These are phyloP conservation scores for Carpinus viminea DNA, from an alignment of 306 rosid species.

Conservation along the genomic window DNA sequence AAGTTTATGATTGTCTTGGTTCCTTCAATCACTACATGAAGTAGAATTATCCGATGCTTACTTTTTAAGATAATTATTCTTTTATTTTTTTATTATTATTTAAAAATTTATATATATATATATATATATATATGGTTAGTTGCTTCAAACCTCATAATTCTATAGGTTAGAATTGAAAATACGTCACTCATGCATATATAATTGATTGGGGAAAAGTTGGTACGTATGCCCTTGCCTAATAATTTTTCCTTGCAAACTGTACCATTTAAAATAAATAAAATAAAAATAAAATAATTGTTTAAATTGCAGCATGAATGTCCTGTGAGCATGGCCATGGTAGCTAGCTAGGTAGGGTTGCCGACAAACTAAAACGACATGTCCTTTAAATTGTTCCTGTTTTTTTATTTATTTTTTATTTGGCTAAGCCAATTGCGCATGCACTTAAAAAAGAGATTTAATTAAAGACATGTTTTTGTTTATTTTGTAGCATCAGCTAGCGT, in stretches of 20 bases:
- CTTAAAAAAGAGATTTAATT: no score
- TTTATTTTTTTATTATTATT: not conserved
- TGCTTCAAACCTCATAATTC: not conserved
- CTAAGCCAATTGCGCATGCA: not conserved
- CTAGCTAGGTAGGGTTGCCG: not conserved
- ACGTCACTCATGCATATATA: slow-evolving; percentile 14
- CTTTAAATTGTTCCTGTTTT: not conserved
- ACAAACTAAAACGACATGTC: not conserved
- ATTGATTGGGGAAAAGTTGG: slow-evolving; percentile 1
- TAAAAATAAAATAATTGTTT: no score
- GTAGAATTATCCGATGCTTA: slow-evolving; percentile 21
- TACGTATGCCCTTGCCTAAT: slow-evolving; percentile 7
- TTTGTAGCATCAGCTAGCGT: no score
- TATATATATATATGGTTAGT: not conserved
- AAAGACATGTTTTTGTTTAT: not conserved
- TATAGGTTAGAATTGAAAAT: slow-evolving; percentile 8
- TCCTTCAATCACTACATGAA: not conserved
- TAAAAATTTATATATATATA: not conserved
- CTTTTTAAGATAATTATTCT: slow-evolving; percentile 17
- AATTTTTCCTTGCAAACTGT: not conserved
- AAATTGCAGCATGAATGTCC: not conserved
- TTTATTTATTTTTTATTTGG: not conserved
- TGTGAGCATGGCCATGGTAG: not conserved
- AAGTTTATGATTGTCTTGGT: not conserved
- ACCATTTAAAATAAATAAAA: no score